Evolutionary conservation across 495 filamentous ascomycete species (phyloP).

Genomic region (Lasiosphaeria ovina): DNA sequence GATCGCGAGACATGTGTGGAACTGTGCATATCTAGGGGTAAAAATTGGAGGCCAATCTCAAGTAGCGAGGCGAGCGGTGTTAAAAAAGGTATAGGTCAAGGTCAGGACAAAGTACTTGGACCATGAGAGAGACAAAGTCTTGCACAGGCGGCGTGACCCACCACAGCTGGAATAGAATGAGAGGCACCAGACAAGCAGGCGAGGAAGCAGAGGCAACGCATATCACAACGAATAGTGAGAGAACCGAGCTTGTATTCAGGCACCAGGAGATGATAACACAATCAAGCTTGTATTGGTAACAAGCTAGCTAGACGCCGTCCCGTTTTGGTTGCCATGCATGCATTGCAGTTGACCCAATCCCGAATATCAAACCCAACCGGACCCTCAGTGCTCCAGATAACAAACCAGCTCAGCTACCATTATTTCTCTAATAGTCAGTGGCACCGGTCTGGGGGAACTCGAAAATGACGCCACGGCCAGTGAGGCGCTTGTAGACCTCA

Average conservation of each 20-base stretch:
- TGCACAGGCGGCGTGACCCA: too few species aligned
- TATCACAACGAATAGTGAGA: not conserved
- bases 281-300: slow-evolving; percentile 34
- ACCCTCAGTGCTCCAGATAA: slow-evolving; percentile 24
- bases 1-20: too few species aligned
- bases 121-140: too few species aligned
- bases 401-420: slow-evolving; percentile 22
- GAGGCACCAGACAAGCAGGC: too few species aligned
- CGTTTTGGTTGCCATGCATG: slow-evolving; percentile 34
- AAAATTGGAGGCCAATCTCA: too few species aligned
- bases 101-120: too few species aligned
- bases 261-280: slow-evolving; percentile 13
- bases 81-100: too few species aligned
- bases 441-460: slow-evolving; percentile 88
- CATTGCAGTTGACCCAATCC: slow-evolving; percentile 31
- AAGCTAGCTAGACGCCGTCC: slow-evolving; percentile 42
- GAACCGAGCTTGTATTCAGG: slow-evolving; percentile 22
- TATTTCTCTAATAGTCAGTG: slow-evolving; percentile 68
- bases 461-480: slow-evolving; percentile 89
- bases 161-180: too few species aligned
- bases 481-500: slow-evolving; percentile 95
- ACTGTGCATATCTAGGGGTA: too few species aligned
- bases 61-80: too few species aligned
- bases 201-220: not conserved
- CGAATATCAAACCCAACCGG: slow-evolving; percentile 33